Conservation (phyloP, 768 basidiomycete species). For the Lentinula lateritia region DNA sequence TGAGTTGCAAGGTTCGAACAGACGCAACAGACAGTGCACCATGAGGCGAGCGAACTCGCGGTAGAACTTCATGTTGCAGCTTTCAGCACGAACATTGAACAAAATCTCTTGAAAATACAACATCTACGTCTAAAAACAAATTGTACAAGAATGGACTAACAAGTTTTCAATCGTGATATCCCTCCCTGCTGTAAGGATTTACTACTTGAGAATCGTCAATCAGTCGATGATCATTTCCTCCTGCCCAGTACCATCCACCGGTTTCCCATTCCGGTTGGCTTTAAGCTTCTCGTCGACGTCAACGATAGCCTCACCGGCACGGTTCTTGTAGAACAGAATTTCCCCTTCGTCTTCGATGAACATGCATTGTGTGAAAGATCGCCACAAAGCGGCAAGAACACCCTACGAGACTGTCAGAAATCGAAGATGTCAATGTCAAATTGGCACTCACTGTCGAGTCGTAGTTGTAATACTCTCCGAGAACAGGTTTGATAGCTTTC, state of each 20-base stretch:
- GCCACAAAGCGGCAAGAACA: conserved; percentile 43
- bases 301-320: conserved; percentile 33
- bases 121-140: too few relatives aligned
- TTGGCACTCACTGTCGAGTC: conserved; percentile 43
- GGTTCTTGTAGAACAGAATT: conserved; percentile 52
- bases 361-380: conserved; percentile 53
- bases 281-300: conserved; percentile 11
- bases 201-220: background rate
- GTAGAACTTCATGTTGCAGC: too few relatives aligned
- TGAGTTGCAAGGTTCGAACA: too few relatives aligned
- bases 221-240: conserved; percentile 1
- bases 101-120: too few relatives aligned
- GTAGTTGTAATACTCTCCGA: conserved; percentile 53
- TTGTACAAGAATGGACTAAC: too few relatives aligned
- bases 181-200: too few relatives aligned
- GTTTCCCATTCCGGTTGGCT: background rate
- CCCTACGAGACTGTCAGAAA: conserved; percentile 17
- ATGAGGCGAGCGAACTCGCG: too few relatives aligned
- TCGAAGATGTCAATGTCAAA: too few relatives aligned
- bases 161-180: too few relatives aligned
- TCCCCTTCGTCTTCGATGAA: conserved; percentile 55
- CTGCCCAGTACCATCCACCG: background rate
- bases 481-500: conserved; percentile 39
- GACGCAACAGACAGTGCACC: too few relatives aligned
- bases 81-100: too few relatives aligned